These are phyloP conservation scores for Turritis glabra DNA, from an alignment of 345 rosid species.

Conservation along the genomic window DNA sequence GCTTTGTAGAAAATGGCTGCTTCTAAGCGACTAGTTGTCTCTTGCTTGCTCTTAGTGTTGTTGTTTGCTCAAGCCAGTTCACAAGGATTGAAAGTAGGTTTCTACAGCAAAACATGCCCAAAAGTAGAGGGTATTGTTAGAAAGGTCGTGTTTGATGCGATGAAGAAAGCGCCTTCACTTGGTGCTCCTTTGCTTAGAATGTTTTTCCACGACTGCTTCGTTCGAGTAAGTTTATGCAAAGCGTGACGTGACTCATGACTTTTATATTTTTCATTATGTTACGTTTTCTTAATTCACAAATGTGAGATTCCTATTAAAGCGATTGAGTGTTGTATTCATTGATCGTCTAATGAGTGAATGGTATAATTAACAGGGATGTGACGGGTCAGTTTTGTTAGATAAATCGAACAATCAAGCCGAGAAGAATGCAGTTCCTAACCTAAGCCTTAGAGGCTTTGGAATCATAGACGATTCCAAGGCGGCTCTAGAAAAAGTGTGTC, in stretches of 20 bases:
- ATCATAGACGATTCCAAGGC: conserved; percentile 58
- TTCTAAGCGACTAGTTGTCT: conserved; percentile 17
- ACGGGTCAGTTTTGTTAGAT: conserved; percentile 57
- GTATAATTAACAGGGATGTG: conserved; percentile 58
- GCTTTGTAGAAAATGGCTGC: conserved; percentile 28
- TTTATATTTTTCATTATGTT: background rate
- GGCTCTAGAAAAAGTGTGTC: conserved; percentile 53
- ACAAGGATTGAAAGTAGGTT: conserved; percentile 39
- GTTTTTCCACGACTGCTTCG: conserved; percentile 71
- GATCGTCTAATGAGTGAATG: conserved; percentile 1
- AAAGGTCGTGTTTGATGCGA: conserved; percentile 41
- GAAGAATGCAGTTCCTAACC: conserved; percentile 59
- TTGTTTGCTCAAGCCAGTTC: conserved; percentile 32
- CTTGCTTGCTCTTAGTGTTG: conserved; percentile 30
- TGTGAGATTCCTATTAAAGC: background rate
- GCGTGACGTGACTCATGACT: background rate
- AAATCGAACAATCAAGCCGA: conserved; percentile 46
- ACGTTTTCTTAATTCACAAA: background rate
- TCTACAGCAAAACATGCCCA: conserved; percentile 43
- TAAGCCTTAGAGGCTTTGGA: conserved; percentile 48
- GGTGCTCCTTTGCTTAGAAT: conserved; percentile 63
- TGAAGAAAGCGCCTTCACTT: conserved; percentile 30
- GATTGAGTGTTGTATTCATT: background rate
- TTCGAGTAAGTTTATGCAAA: conserved; percentile 45
- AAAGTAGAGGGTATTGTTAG: conserved; percentile 43